Evolutionary conservation across 148 eudicot species (phyloP).

Genomic region (Cornus kousa): DNA sequence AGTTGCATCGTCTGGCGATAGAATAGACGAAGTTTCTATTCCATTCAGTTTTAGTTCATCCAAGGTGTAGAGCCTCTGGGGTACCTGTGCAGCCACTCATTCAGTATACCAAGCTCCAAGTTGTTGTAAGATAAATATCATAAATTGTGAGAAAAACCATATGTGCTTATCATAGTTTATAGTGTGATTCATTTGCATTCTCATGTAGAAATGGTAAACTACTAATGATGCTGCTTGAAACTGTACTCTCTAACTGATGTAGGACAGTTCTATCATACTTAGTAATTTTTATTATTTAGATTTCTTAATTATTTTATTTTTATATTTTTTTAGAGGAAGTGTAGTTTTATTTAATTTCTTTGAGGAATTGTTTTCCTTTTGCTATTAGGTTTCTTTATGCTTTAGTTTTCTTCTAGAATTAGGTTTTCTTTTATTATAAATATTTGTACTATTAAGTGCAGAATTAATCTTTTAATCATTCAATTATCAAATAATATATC

Average conservation of each 20-base stretch:
- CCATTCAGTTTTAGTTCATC: constrained; percentile 91
- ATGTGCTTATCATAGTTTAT: background rate
- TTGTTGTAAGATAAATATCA: background rate
- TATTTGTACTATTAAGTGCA: no score
- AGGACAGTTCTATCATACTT: no score
- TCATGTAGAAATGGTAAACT: background rate
- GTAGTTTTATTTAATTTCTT: no score
- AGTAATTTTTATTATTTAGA: no score
- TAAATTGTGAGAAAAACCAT: background rate
- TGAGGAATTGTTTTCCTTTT: no score
- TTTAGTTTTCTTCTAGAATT: no score
- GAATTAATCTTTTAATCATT: no score
- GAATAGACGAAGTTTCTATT: constrained; percentile 64
- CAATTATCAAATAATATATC: no score
- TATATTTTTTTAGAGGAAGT: no score
- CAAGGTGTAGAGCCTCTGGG: constrained; percentile 84
- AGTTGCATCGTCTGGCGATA: constrained; percentile 83
- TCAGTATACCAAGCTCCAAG: background rate
- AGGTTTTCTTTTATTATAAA: no score
- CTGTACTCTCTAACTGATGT: background rate
- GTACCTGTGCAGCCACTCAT: constrained; percentile 61
- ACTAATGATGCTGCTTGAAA: background rate
- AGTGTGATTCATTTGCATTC: background rate
- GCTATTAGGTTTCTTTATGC: no score
- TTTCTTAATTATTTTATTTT: no score